phyloP scores from a whole-genome alignment of 1,139 yeast species.

The Debaryomycetaceae sp. region DNA sequence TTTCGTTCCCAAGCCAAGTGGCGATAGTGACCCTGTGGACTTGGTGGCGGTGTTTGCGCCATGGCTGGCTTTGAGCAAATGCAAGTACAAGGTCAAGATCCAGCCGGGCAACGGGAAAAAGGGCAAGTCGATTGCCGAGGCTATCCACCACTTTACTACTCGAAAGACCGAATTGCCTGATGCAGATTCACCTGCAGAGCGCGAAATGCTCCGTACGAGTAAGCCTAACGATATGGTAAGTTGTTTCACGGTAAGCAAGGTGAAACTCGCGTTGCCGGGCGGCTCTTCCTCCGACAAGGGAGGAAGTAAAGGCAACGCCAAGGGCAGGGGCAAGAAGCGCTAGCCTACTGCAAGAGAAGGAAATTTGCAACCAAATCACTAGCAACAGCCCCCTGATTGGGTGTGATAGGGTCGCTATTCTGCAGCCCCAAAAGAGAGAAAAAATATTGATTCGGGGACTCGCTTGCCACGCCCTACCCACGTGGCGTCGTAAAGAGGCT shows the following conservation, averaged over 20 bases:
- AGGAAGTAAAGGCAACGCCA: conserved; percentile 1
- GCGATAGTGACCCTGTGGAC: conserved; percentile 36
- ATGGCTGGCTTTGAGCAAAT: conserved; percentile 68
- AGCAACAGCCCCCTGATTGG: too few species aligned
- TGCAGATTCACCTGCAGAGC: conserved; percentile 64
- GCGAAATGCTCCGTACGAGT: conserved; percentile 43
- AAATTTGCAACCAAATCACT: background rate
- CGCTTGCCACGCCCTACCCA: too few species aligned
- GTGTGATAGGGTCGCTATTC: too few species aligned
- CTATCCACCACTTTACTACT: conserved; percentile 45
- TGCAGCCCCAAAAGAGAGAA: too few species aligned
- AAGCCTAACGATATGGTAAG: conserved; percentile 41
- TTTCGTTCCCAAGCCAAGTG: conserved; percentile 30
- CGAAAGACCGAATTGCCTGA: conserved; percentile 50
- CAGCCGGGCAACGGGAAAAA: conserved; percentile 84
- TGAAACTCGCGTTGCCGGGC: conserved; percentile 26
- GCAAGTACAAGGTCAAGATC: conserved; percentile 74
- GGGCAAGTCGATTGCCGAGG: conserved; percentile 74
- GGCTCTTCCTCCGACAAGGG: conserved; percentile 2
- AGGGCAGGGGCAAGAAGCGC: conserved; percentile 1
- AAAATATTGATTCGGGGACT: too few species aligned
- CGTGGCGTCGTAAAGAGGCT: too few species aligned
- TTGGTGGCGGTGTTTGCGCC: conserved; percentile 90
- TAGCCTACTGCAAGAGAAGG: too few species aligned
- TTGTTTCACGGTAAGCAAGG: conserved; percentile 27